Evolutionary conservation across 1,139 yeast genomes (phyloP).

Genomic region (Saccharomyces hybrid): DNA sequence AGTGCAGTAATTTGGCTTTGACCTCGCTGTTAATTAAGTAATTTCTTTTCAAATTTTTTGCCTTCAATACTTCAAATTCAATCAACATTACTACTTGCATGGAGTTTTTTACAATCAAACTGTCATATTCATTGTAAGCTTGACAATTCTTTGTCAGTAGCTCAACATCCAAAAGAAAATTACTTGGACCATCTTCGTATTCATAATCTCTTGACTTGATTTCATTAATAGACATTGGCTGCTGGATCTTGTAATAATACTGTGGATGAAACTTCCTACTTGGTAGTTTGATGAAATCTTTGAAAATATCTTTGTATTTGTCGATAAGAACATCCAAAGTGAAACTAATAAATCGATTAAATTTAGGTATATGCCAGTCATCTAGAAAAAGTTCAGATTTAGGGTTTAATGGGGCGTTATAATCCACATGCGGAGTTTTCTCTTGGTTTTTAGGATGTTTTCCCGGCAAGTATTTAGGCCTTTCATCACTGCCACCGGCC

Average conservation of each 20-base stretch:
- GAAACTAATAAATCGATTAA: constrained; percentile 28
- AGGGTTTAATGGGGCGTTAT: constrained; percentile 25
- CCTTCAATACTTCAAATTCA: constrained; percentile 28
- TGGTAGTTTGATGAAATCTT: constrained; percentile 62
- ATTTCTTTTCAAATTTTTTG: constrained; percentile 30
- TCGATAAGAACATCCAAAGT: constrained; percentile 30
- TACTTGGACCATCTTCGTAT: constrained; percentile 31
- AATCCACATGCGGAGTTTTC: constrained; percentile 21
- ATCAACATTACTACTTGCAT: constrained; percentile 30
- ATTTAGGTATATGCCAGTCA: constrained; percentile 30
- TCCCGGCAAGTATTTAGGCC: constrained; percentile 25
- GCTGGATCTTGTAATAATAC: constrained; percentile 56
- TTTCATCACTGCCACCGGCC: constrained; percentile 9
- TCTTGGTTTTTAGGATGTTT: constrained; percentile 27
- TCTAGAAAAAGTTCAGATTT: constrained; percentile 27
- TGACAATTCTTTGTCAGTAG: constrained; percentile 53
- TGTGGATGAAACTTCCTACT: constrained; percentile 73
- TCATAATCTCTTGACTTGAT: constrained; percentile 42
- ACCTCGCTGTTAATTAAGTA: constrained; percentile 26
- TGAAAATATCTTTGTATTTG: constrained; percentile 35
- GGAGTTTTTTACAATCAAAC: constrained; percentile 57
- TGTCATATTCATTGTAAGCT: constrained; percentile 53
- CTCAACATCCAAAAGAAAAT: constrained; percentile 48
- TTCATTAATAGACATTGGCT: constrained; percentile 66
- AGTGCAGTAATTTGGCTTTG: constrained; percentile 18